Evolutionary conservation across 805 yeast genomes (phyloP).

Genomic region (Hanseniaspora lachancei): DNA sequence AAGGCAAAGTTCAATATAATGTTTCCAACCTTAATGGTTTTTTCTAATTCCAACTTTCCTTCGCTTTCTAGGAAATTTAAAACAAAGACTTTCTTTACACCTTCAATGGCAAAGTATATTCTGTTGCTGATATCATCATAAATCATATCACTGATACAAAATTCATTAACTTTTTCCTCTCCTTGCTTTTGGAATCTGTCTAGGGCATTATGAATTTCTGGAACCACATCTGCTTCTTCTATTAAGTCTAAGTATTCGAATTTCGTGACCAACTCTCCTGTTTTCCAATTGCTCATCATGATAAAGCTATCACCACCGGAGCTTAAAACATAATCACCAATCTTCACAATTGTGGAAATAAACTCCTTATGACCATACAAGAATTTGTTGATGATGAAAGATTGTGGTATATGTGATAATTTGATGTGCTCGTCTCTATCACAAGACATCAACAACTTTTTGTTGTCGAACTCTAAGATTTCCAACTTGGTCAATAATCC

Average conservation of each 20-base stretch:
- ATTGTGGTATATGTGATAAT: slow-evolving; percentile 63
- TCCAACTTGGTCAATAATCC: slow-evolving; percentile 79
- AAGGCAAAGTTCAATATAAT: slow-evolving; percentile 26
- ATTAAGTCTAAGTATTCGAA: slow-evolving; percentile 36
- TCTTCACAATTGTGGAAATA: slow-evolving; percentile 47
- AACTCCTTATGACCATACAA: slow-evolving; percentile 79
- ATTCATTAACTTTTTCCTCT: slow-evolving; percentile 34
- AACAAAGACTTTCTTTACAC: slow-evolving; percentile 33
- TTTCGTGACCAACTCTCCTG: slow-evolving; percentile 35
- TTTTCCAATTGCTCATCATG: slow-evolving; percentile 68
- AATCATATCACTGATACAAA: slow-evolving; percentile 36
- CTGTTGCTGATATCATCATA: slow-evolving; percentile 26
- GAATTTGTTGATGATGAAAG: slow-evolving; percentile 68
- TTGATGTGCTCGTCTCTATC: slow-evolving; percentile 96
- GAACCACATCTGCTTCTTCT: slow-evolving; percentile 36
- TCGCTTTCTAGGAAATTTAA: slow-evolving; percentile 19
- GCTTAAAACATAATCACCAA: slow-evolving; percentile 46
- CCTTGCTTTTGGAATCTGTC: slow-evolving; percentile 46
- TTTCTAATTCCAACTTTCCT: slow-evolving; percentile 20
- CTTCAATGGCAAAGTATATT: slow-evolving; percentile 38
- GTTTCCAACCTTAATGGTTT: slow-evolving; percentile 23
- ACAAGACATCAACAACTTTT: slow-evolving; percentile 50
- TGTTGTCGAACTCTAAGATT: slow-evolving; percentile 20
- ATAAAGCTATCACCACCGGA: slow-evolving; percentile 85
- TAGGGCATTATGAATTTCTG: slow-evolving; percentile 44